phyloP scores from a whole-genome alignment of 148 eudicot genomes.

The Fagopyrum tataricum region DNA sequence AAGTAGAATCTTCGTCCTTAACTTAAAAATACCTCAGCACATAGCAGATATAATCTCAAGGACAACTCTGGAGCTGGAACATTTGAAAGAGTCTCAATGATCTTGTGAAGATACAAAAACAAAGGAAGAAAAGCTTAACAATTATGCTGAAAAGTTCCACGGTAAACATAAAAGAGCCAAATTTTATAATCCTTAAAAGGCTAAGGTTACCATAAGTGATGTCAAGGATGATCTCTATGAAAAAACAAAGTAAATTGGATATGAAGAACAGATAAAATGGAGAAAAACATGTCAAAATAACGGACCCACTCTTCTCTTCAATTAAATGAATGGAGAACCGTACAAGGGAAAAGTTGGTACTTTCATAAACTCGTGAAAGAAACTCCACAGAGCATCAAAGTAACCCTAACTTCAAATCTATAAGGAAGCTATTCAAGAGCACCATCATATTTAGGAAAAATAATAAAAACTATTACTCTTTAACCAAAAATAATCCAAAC shows the following conservation, averaged over 20 bases:
- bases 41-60: slow-evolving; percentile 71
- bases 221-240: neutral
- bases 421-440: neutral
- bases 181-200: neutral
- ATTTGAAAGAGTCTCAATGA: slow-evolving; percentile 68
- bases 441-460: neutral
- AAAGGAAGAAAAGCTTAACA: neutral
- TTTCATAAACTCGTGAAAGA: too few species aligned
- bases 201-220: neutral
- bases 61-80: slow-evolving; percentile 92
- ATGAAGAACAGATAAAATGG: neutral
- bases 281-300: neutral
- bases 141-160: neutral
- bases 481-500: too few species aligned
- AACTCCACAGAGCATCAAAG: too few species aligned
- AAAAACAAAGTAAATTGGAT: neutral
- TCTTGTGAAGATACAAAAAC: slow-evolving; percentile 37
- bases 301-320: neutral
- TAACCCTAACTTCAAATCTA: neutral
- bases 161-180: neutral
- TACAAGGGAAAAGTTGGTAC: too few species aligned
- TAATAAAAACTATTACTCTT: too few species aligned
- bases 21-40: slow-evolving; percentile 71
- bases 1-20: neutral
- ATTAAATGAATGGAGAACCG: neutral